Evolutionary conservation across 2,329 filamentous ascomycete species (phyloP), one percentile per base, ranked within the genome.

Genomic region (Basipetospora sp.): DNA sequence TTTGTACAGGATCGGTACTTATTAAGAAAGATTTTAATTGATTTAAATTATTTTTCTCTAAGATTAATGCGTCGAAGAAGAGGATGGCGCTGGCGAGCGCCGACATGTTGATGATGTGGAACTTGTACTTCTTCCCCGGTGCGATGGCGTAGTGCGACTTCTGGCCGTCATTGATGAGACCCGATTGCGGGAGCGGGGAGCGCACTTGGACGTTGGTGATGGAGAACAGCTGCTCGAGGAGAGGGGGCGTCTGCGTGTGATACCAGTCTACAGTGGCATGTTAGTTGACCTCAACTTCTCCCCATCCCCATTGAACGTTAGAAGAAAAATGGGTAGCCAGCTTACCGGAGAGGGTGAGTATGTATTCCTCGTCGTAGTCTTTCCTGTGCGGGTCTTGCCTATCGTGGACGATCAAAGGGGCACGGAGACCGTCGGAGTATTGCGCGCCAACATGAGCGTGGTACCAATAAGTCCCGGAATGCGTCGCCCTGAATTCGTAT

Each of bases 341-440:
- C 41, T 39, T 41, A 45, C 42, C 43, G 3, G 66, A 67, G 22
- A 74, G 47, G 0, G 66, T 70, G 15, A 75, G 42, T 0, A 65
- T 54, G n/a, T 68, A 48, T 47, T 74, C 67, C 26, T 69, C 63
- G 30, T 74, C 68, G 41, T 64, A 66, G 16, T 60, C 48, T 22
- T 53, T 54, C 27, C 54, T 53, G 48, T 65, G 67, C 1, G 65
- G 65, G 4, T 59, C 53, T 0, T 62, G 49, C 0, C 61, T 62
- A 43, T 74, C 70, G 18, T 65, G 61, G 11, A 74, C 61, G 34
- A 74, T 66, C 15, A 75, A 51, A 2, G 69, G 56, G 2, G 62
- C 69, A 28, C 71, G 63, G 15, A 74, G 57, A 8, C 71, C 71
- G 50, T 76, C 71, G 3, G 71, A 69, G 45, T 74, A 75, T 45